Percentiles rank a stretch among this genome's conserved stretches.
Conservation (phyloP, 306 rosid genomes). For the Luffa acutangula region DNA sequence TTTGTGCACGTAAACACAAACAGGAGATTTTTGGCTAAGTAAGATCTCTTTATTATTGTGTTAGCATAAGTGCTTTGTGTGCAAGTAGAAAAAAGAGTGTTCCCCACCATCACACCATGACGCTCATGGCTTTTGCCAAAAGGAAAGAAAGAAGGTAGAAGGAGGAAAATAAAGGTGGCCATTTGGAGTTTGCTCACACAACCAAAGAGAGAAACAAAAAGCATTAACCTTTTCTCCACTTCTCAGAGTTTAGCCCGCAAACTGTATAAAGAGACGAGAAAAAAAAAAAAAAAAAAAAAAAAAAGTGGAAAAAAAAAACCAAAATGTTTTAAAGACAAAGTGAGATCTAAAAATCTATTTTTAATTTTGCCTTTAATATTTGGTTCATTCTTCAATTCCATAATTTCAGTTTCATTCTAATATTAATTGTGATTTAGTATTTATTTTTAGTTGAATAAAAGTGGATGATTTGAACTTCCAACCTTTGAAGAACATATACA, state of each 20-base stretch:
- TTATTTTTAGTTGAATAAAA: no score
- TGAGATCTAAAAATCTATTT: no score
- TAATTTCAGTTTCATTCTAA: no score
- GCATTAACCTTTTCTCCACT: neutral
- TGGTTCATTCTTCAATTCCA: no score
- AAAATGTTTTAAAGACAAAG: no score
- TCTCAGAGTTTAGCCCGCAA: neutral
- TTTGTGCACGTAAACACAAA: neutral
- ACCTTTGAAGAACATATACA: no score
- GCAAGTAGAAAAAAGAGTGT: neutral
- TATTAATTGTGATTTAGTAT: no score
- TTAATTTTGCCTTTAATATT: no score
- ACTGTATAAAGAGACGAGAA: neutral
- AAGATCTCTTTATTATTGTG: no score
- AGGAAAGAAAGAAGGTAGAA: neutral
- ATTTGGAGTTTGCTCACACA: neutral
- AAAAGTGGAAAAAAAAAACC: no score
- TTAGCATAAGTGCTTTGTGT: neutral
- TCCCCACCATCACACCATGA: conserved; percentile 3
- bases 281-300: no score
- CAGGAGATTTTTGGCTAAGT: neutral
- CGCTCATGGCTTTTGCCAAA: neutral
- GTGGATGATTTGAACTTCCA: no score
- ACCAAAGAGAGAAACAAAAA: conserved; percentile 1
- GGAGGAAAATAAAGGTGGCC: neutral